Base-by-base conservation (phyloP, 2,329 filamentous ascomycete genomes). In the Ophiostoma sp. region DNA sequence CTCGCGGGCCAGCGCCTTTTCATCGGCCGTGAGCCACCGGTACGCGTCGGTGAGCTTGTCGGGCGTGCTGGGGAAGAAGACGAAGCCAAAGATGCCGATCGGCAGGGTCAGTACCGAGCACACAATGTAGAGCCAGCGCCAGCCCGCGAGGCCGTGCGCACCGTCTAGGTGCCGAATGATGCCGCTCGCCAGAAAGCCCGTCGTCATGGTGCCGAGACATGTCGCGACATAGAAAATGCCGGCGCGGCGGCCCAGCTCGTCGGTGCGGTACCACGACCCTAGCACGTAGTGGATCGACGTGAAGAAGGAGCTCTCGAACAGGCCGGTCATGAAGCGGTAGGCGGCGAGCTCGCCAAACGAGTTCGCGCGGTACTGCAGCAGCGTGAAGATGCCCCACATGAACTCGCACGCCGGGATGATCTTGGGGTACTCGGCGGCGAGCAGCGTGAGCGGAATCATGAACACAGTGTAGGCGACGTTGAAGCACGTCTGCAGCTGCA, bases 211-310 rank as follows among this genome's bases (percentile, higher is more conserved):
- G 41, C 70, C 70, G 84, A 83, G 83, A 1, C 87, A 78, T 0
- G 85, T 85, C 9, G 84, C 85, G 0, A 84, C 80, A 0, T 84
- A 87, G 73, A 89, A 89, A 64, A 89, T 84, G 45, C 84, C 85
- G 3, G 81, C 85, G 1, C 87, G 81, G 73, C 88, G 89, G 0
- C 84, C 85, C 0, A 89, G 79, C 70, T 89, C 86, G n/a, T 79
- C 78, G 40, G 81, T 79, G 0, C 81, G 87, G 71, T 88, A 88
- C 86, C 86, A 89, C 0, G 83, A 77, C 2, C 79, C 79, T 4
- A 81, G 75, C 65, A 80, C 76, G 67, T 80, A 81, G 70, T 80
- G 78, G 60, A 85, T 79, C 36, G 83, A 84, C 0, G 84, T 84
- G 63, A 81, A 83, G 58, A 84, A 84, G 0, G 81, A 0, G 78